These are phyloP conservation scores for Schizophyllum amplum DNA, from an alignment of 1,284 basidiomycete genomes.

Conservation along the genomic window DNA sequence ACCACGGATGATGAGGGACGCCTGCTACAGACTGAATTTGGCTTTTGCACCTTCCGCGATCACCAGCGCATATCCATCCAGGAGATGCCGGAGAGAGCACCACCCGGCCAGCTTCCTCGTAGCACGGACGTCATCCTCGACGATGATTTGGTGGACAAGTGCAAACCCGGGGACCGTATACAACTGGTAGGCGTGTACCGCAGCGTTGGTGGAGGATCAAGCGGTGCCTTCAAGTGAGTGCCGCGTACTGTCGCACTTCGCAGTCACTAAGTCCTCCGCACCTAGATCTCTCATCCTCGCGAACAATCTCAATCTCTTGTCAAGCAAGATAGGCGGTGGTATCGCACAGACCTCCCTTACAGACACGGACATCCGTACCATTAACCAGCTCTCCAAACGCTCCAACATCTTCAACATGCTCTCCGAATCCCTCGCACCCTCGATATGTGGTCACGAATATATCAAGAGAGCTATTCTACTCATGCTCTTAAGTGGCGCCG, in stretches of 20 bases:
- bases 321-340: slow-evolving; percentile 93
- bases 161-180: slow-evolving; percentile 97
- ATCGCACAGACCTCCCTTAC: slow-evolving; percentile 92
- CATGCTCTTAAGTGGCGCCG: slow-evolving; percentile 90
- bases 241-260: slow-evolving; percentile 2
- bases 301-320: slow-evolving; percentile 95
- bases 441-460: slow-evolving; percentile 94
- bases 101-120: slow-evolving; percentile 92
- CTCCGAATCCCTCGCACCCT: slow-evolving; percentile 93
- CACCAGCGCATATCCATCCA: slow-evolving; percentile 98
- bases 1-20: slow-evolving; percentile 89
- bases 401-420: slow-evolving; percentile 84
- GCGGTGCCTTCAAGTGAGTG: slow-evolving; percentile 87
- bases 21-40: slow-evolving; percentile 88
- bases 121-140: slow-evolving; percentile 95
- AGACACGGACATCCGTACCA: slow-evolving; percentile 92
- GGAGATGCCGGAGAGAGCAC: slow-evolving; percentile 99
- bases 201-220: slow-evolving; percentile 84
- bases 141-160: slow-evolving; percentile 94
- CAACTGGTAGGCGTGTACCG: slow-evolving; percentile 96
- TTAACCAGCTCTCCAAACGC: slow-evolving; percentile 90
- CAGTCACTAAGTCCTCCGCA: slow-evolving; percentile 9
- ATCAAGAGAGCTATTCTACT: slow-evolving; percentile 94
- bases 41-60: slow-evolving; percentile 88
- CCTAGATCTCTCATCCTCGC: slow-evolving; percentile 86